Evolutionary conservation across 768 basidiomycete species (phyloP), one percentile per base, ranked within the genome.

Genomic region (Bullera alba): DNA sequence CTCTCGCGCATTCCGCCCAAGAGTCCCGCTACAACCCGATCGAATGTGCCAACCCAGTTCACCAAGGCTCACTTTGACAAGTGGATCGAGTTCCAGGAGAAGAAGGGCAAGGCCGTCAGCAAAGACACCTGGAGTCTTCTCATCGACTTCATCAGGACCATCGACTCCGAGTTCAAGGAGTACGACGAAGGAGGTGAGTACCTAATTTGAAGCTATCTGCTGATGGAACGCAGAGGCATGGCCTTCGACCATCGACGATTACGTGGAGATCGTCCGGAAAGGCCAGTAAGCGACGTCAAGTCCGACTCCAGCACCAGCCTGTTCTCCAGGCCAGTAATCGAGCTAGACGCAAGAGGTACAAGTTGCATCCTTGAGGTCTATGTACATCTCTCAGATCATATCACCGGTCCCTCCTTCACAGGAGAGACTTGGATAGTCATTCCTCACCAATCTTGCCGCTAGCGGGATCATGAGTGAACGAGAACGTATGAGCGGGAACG

Each of bases 201-300:
- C 51, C 21, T 25, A 29, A n/a, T 2, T 14, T 29, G 14, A 10
- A 12, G 42, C 26, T 21, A 19, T 8, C 12, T 7, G 12, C 8
- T 16, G 21, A 23, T 22, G 19, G 8, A 15, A 25, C 15, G 25
- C 49, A 73, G 72, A 57, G 12, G 63, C 71, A 16, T 74, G 72
- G 72, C 72, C 72, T 15, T 72, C 71, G 27, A 59, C 69, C 4
- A 70, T 74, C 29, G 72, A 74, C 52, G 72, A 72, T 36, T 74
- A 70, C 48, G 63, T 67, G 10, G 65, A 68, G 25, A 52, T 61
- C 37, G 64, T 67, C 12, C 7, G 30, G 42, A n/a, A n/a, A n/a
- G n/a, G n/a, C n/a, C n/a, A n/a, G n/a, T n/a, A n/a, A n/a, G n/a
- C n/a, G n/a, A n/a, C n/a, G n/a, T n/a, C n/a, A n/a, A n/a, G n/a